These are phyloP conservation scores for Pyricularia sp. DNA, from an alignment of 2,329 filamentous ascomycete genomes.

Conservation along the genomic window DNA sequence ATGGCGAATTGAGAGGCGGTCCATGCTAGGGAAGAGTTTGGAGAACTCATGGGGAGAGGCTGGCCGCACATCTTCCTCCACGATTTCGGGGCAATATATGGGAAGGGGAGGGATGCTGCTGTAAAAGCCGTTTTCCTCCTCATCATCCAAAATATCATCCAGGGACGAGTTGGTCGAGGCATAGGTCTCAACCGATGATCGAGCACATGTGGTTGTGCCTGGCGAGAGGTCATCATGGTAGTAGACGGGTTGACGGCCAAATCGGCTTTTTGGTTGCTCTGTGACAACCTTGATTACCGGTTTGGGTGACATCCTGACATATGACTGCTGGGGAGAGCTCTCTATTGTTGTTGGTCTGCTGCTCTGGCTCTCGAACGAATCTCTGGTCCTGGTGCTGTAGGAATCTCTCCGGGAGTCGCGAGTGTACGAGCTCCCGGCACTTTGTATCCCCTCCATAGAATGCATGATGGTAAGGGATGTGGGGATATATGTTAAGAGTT, in stretches of 20 bases:
- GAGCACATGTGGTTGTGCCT: constrained; percentile 29
- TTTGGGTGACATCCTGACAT: constrained; percentile 1
- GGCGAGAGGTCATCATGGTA: constrained; percentile 24
- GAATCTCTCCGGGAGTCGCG: constrained; percentile 3
- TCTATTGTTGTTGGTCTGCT: constrained; percentile 7
- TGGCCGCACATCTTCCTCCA: constrained; percentile 54
- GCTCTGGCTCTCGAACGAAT: constrained; percentile 6
- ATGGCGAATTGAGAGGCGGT: constrained; percentile 71
- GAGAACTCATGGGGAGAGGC: constrained; percentile 75
- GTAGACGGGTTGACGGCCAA: neutral
- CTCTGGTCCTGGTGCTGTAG: constrained; percentile 6
- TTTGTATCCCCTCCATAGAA: constrained; percentile 4
- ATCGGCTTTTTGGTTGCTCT: neutral
- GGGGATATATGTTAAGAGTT: neutral
- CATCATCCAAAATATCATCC: constrained; percentile 34
- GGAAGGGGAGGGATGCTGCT: constrained; percentile 39
- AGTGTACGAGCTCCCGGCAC: constrained; percentile 1
- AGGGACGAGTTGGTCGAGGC: constrained; percentile 57
- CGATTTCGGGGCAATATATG: constrained; percentile 45
- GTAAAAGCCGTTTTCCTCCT: constrained; percentile 19
- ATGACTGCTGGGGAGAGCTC: constrained; percentile 3
- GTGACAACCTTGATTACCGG: neutral
- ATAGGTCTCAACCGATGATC: constrained; percentile 65
- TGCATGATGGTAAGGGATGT: constrained; percentile 6
- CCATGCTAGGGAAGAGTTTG: constrained; percentile 72